Percentiles rank a stretch among this genome's conserved stretches.
Conservation (phyloP, 2,329 filamentous ascomycete species). For the Nothomitra cinnamomea region DNA sequence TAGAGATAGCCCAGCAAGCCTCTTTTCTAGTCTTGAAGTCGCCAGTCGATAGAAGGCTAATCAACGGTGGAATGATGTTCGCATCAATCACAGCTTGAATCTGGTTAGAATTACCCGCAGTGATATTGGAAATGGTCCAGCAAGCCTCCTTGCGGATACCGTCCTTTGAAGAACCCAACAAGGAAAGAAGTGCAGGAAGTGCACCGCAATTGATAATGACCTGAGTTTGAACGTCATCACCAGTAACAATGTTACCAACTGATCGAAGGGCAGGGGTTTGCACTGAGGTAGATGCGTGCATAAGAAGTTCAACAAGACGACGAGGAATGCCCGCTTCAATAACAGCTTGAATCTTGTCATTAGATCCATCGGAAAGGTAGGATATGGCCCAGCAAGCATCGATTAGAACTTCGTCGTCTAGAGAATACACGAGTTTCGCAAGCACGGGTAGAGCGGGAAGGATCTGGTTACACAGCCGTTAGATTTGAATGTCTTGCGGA, state of each 20-base stretch:
- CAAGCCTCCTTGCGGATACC: slow-evolving; percentile 98
- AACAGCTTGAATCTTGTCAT: slow-evolving; percentile 98
- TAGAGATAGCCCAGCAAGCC: slow-evolving; percentile 98
- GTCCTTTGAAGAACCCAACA: slow-evolving; percentile 93
- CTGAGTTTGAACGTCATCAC: slow-evolving; percentile 96
- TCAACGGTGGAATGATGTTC: slow-evolving; percentile 89
- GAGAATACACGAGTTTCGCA: slow-evolving; percentile 92
- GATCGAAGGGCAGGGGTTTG: slow-evolving; percentile 94
- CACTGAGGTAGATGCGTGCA: slow-evolving; percentile 95
- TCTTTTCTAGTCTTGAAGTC: slow-evolving; percentile 99
- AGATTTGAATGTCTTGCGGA: neutral
- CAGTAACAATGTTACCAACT: slow-evolving; percentile 96
- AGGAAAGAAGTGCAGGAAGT: slow-evolving; percentile 76
- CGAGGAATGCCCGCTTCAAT: slow-evolving; percentile 97
- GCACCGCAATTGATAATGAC: slow-evolving; percentile 98
- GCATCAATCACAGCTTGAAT: slow-evolving; percentile 95
- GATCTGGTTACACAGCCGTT: slow-evolving; percentile 41
- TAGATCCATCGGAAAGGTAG: slow-evolving; percentile 92
- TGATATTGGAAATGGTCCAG: slow-evolving; percentile 99
- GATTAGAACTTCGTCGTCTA: slow-evolving; percentile 95
- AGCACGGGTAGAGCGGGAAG: slow-evolving; percentile 86
- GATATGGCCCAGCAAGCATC: slow-evolving; percentile 99
- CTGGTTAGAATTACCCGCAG: slow-evolving; percentile 91
- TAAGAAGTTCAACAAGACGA: slow-evolving; percentile 86
- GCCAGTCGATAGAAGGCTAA: slow-evolving; percentile 88